Base-by-base conservation (phyloP, 768 basidiomycete species). In the Tephrocybe sp. region DNA sequence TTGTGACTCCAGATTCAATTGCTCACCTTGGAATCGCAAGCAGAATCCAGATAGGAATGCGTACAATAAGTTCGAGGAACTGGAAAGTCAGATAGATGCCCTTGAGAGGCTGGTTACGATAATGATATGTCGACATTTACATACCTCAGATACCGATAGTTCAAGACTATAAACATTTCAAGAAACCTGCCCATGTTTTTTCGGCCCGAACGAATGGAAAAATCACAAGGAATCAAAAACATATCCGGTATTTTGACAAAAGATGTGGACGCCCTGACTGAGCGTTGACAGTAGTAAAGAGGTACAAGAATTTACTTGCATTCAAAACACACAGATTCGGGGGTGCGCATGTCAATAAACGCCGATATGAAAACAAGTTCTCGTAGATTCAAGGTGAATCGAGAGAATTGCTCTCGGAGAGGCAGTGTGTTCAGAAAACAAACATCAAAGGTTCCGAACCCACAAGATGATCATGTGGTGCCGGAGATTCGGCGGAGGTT, bases 121-220 rank as follows among this genome's bases (percentile, higher is more conserved):
- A 69, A 44, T 60, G 54, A 47, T 59, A 64, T 27, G 56, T 34
- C 71, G 71, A 72, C 35, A 28, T 25, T 12, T 15, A 28, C 11
- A 42, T 15, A 5, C n/a, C n/a, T n/a, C n/a, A n/a, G n/a, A n/a
- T n/a, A 28, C 25, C 38, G 38, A 25, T 39, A 19, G 38, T 11
- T 24, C 11, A 11, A 15, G 8, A 5, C 15, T n/a, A 35, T 9
- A 9, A 7, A 11, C 5, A 11, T 4, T 82, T 80, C 7, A 69
- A 74, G 30, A 87, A 88, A 86, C 1, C 32, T 12, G 15, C 32
- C n/a, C n/a, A n/a, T n/a, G n/a, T n/a, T n/a, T n/a, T n/a, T n/a
- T 35, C 30, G 44, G 30, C 31, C 32, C 30, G 44, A 34, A n/a
- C n/a, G n/a, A n/a, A n/a, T n/a, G 32, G 32, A 12, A 34, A 34